phyloP scores from a whole-genome alignment of 108 stramenopile genomes.

The Discostella pseudostelligera region DNA sequence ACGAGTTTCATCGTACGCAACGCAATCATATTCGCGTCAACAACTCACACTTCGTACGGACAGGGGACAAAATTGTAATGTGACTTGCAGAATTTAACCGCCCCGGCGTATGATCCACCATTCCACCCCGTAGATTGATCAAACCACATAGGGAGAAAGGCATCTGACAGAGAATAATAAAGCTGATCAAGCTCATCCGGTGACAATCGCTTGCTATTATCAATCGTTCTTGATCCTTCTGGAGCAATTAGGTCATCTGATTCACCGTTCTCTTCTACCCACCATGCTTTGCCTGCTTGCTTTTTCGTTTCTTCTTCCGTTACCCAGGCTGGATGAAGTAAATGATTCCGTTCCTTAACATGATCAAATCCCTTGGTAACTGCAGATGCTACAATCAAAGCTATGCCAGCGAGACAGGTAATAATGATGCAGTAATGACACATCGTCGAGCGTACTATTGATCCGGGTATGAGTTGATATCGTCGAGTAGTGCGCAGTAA shows the following conservation, averaged over 20 bases:
- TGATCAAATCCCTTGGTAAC: slow-evolving; percentile 19
- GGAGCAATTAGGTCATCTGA: background rate
- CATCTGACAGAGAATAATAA: slow-evolving; percentile 3
- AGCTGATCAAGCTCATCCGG: slow-evolving; percentile 8
- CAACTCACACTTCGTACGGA: slow-evolving; percentile 30
- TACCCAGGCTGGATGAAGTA: slow-evolving; percentile 15
- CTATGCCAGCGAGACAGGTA: background rate
- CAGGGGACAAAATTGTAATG: slow-evolving; percentile 27
- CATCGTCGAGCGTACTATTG: slow-evolving; percentile 4
- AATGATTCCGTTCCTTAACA: background rate
- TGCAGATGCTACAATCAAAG: background rate
- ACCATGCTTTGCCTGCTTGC: background rate
- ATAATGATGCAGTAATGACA: slow-evolving; percentile 7
- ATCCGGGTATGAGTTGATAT: background rate
- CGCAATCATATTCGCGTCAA: background rate
- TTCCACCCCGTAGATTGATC: slow-evolving; percentile 24
- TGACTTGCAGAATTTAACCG: slow-evolving; percentile 23
- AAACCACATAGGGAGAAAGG: slow-evolving; percentile 24
- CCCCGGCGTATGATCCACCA: slow-evolving; percentile 28
- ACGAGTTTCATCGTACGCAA: background rate
- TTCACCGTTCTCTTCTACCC: background rate
- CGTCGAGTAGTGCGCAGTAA: background rate
- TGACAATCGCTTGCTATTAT: background rate
- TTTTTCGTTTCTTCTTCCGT: slow-evolving; percentile 1
- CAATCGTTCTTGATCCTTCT: background rate